Evolutionary conservation across 108 stramenopile species (phyloP), one percentile per base, ranked within the genome.

Genomic region (Fistulifera pelliculosa): DNA sequence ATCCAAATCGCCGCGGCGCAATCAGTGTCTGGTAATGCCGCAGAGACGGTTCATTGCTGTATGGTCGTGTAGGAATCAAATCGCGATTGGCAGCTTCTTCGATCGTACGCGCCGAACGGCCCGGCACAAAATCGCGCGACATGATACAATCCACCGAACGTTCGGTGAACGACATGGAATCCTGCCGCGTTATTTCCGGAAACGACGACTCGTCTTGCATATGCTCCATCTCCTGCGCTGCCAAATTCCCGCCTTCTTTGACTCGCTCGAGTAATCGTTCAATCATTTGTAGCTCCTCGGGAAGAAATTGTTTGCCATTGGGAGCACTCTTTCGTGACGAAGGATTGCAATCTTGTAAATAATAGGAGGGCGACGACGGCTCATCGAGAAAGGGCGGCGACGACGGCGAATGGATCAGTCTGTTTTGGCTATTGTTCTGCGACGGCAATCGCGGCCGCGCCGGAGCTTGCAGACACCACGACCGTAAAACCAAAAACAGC

Each of bases 401-500:
- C n/a, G 17, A 39, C 11, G 44, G 44, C 4, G 44, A 45, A 42
- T 42, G 53, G 28, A 35, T 31, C 11, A 35, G 18, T 11, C 18
- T 2, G 1, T 15, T 38, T 16, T 13, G 6, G 14, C 15, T 44
- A 0, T 38, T 44, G 38, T 6, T 38, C 25, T 12, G 55, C 21
- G 45, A 53, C 57, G 38, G 35, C 19, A 18, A 60, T 16, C 23
- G 14, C 31, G 14, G 43, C 15, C 47, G 1, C 13, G 38, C 61
- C 25, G 56, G 47, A 16, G 43, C 73, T 67, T 77, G 72, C 27
- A 85, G 67, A 48, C 77, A 81, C 91, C 91, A 93, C 11, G 85
- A 82, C 27, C 86, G 41, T 42, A 93, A 56, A 88, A 88, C 91
- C 91, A 93, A 56, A 79, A 93, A 52, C 86, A 88, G 41, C 80